Evolutionary conservation across 768 basidiomycete species (phyloP).

Genomic region (Pulveroboletus sp.): DNA sequence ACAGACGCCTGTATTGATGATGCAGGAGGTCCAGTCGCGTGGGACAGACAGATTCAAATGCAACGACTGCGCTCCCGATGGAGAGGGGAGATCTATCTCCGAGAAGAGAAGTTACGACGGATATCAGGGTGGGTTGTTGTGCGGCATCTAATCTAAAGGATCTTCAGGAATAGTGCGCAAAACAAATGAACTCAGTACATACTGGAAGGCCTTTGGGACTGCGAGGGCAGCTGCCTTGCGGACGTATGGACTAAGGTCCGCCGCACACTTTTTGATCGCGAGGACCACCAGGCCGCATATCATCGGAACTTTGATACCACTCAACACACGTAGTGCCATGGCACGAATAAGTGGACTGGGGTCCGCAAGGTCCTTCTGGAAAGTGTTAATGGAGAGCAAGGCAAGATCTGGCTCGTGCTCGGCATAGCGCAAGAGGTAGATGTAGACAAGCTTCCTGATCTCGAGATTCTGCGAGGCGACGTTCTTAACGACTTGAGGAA

Average conservation of each 20-base stretch:
- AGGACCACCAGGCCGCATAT: conserved; percentile 82
- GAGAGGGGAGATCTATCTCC: conserved; percentile 82
- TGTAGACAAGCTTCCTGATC: conserved; percentile 95
- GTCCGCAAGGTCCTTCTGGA: conserved; percentile 94
- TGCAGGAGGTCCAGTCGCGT: conserved; percentile 85
- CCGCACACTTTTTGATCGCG: conserved; percentile 88
- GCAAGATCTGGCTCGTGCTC: conserved; percentile 92
- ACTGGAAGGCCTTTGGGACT: conserved; percentile 82
- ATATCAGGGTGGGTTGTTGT: conserved; percentile 68
- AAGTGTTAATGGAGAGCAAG: conserved; percentile 94
- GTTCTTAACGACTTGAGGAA: conserved; percentile 96
- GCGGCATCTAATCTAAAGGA: conserved; percentile 62
- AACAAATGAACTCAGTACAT: conserved; percentile 26
- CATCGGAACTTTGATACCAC: conserved; percentile 87
- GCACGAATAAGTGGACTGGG: conserved; percentile 91
- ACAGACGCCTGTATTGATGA: conserved; percentile 80
- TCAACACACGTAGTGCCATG: conserved; percentile 91
- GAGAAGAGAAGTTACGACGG: conserved; percentile 59
- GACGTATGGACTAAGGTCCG: conserved; percentile 92
- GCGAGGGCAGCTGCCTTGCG: conserved; percentile 90
- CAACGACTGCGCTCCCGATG: conserved; percentile 79
- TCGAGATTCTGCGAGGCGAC: conserved; percentile 91
- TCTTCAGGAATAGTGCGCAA: neutral
- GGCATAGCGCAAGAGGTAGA: conserved; percentile 93
- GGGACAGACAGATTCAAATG: conserved; percentile 86